Evolutionary conservation across 108 stramenopile species (phyloP).

Genomic region (Fragilaria crotonensis): DNA sequence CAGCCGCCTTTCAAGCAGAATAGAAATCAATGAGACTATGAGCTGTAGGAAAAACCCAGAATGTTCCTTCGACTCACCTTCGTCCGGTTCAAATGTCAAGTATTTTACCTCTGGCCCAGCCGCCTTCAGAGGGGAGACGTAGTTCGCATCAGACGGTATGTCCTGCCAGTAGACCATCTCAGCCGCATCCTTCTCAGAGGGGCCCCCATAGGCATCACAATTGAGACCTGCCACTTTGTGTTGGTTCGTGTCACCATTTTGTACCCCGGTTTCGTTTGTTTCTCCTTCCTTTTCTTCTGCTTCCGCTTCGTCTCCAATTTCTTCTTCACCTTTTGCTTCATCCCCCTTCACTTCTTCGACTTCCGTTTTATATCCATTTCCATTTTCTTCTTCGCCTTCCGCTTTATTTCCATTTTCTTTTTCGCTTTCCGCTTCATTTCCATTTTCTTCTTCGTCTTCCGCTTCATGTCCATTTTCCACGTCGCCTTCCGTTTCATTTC

Average conservation of each 20-base stretch:
- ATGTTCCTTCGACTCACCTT: slow-evolving; percentile 13
- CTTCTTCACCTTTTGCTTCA: no score
- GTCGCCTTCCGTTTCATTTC: neutral
- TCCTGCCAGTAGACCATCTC: slow-evolving; percentile 58
- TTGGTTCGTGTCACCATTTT: no score
- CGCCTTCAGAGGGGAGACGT: slow-evolving; percentile 26
- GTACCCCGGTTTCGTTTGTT: no score
- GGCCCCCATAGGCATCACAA: slow-evolving; percentile 36
- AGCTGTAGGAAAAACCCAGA: neutral
- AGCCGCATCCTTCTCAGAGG: slow-evolving; percentile 17
- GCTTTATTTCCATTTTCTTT: neutral
- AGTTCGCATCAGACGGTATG: slow-evolving; percentile 28
- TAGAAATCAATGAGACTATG: no score
- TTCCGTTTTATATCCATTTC: no score
- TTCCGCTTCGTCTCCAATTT: no score
- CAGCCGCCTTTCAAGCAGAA: slow-evolving; percentile 67
- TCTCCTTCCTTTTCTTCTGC: no score
- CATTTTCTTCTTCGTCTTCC: neutral
- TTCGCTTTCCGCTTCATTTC: neutral
- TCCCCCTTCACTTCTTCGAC: no score
- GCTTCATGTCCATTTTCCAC: neutral
- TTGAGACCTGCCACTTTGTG: slow-evolving; percentile 30
- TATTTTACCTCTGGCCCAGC: slow-evolving; percentile 21
- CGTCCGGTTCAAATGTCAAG: slow-evolving; percentile 59
- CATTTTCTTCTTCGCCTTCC: neutral